Percentiles rank a stretch among this genome's conserved stretches.
These are phyloP conservation scores for Coemansia sp. DNA, from an alignment of 371 early-diverging fungal species.

Conservation along the genomic window DNA sequence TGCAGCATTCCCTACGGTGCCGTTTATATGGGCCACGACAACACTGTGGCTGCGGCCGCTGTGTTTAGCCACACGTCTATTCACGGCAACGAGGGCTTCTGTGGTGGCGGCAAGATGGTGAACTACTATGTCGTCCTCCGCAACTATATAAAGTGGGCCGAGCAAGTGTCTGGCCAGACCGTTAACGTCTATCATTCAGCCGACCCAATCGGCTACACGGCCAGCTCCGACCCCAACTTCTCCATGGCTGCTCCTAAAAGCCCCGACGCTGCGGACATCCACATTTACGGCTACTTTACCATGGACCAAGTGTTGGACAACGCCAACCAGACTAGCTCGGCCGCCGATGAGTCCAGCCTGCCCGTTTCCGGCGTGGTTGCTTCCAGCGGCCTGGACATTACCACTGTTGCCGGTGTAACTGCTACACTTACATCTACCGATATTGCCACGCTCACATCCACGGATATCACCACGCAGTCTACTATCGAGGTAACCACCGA, in stretches of 20 bases:
- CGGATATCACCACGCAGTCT: conserved; percentile 1
- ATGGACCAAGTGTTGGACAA: background rate
- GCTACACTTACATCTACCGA: background rate
- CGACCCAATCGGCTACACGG: conserved; percentile 8
- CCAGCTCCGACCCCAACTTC: conserved; percentile 1
- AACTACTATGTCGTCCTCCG: conserved; percentile 25
- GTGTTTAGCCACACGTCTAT: conserved; percentile 20
- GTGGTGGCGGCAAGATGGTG: conserved; percentile 7
- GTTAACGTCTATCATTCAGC: background rate
- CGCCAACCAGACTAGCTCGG: background rate
- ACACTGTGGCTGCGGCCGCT: background rate
- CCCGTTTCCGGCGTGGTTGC: background rate
- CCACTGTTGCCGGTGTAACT: background rate
- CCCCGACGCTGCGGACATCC: background rate
- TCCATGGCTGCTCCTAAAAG: background rate
- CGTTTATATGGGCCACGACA: conserved; percentile 4
- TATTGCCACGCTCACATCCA: background rate
- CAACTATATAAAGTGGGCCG: conserved; percentile 29
- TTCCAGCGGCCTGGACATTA: background rate
- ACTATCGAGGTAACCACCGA: background rate
- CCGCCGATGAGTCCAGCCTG: background rate
- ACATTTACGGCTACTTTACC: conserved; percentile 2
- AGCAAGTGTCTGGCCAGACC: background rate
- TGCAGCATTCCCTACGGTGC: conserved; percentile 25
- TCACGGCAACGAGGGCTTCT: conserved; percentile 14